Base-by-base conservation (phyloP, 2,329 filamentous ascomycete genomes). In the Beauveria australis region DNA sequence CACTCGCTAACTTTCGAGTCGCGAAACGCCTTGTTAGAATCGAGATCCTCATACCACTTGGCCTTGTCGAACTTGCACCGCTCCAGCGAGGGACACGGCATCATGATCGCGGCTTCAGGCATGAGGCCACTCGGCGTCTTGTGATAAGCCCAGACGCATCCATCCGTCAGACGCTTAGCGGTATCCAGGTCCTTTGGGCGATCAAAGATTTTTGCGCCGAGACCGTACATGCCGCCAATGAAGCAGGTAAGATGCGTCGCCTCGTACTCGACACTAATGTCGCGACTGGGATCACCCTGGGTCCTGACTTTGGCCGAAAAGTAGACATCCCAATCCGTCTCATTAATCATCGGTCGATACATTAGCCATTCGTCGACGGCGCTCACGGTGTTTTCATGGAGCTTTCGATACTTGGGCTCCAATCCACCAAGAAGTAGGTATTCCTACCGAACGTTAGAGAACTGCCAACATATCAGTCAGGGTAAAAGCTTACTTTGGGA, bases 401-500 rank as follows among this genome's bases (percentile, higher is more conserved):
- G 82, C 22, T 80, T 81, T 63, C 81, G 78, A 72, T 95, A 95
- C 70, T 91, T 89, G 33, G 80, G 75, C 64, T 87, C 84, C 1
- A 86, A 78, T 1, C 91, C 92, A 61, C 90, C 89, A 2, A 96
- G 81, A 5, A 96, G 81, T 14, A 94, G 75, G 68, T 88, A 89
- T 68, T 77, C 68, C 76, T 92, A 78, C 69, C 2, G 85, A 43
- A 12, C 10, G 56, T 73, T 60, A 72, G 68, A 14, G 26, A 16
- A 59, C 19, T 16, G n/a, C 40, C 6, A 59, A 37, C 12, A n/a
- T n/a, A 3, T 28, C 18, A 28, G 12, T 24, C 41, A 2, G 6
- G 7, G 7, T 7, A 30, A 24, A 4, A 9, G 60, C 67, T 60
- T 70, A 78, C 77, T 71, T 88, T 89, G 61, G 85, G 79, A 65